Base-by-base conservation (phyloP, 192 early-diverging fungal species). In the Ambispora gerdemannii region DNA sequence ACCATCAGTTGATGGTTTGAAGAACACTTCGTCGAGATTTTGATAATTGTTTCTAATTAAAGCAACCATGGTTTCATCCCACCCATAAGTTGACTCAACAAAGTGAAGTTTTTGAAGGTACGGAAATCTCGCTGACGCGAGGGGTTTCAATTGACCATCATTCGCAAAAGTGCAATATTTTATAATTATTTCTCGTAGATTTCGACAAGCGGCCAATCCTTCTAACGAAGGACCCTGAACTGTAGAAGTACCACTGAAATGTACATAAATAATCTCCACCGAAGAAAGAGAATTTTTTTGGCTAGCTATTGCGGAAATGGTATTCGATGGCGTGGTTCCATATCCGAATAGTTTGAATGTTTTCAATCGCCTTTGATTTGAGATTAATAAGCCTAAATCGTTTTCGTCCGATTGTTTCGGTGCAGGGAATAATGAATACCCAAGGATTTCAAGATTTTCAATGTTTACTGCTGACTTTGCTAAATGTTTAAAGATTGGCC, bases 401-500 rank as follows among this genome's bases (percentile, higher is more conserved):
- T 70, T 47, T 30, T 70, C 67, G 38, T 70, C 67, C 19, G 35
- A 33, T 25, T 49, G 55, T 52, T 70, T 49, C 27, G 67, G 67
- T n/a, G 67, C 20, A n/a, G 20, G 33, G 30, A 34, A n/a, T 52
- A 70, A 56, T 20, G 67, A 53, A 38, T 70, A 70, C 31, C 25
- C 67, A 38, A 70, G 2, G 27, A 70, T 49, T 19, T 70, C 33
- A n/a, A 70, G 43, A n/a, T 19, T 58, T 70, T 70, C 52, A 43
- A 70, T 55, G 27, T 70, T 70, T 35, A 22, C 51, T 0, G 67
- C 52, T 11, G 49, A 70, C 43, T 70, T 53, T 8, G 53, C 24
- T 43, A 70, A 58, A 58, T 70, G 31, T n/a, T 32, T 28, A 58
- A 70, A 70, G 17, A 70, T 70, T 58, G 67, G 34, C 52, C 51